Base-by-base conservation (phyloP, 2,329 filamentous ascomycete genomes). In the Ustulina deusta region DNA sequence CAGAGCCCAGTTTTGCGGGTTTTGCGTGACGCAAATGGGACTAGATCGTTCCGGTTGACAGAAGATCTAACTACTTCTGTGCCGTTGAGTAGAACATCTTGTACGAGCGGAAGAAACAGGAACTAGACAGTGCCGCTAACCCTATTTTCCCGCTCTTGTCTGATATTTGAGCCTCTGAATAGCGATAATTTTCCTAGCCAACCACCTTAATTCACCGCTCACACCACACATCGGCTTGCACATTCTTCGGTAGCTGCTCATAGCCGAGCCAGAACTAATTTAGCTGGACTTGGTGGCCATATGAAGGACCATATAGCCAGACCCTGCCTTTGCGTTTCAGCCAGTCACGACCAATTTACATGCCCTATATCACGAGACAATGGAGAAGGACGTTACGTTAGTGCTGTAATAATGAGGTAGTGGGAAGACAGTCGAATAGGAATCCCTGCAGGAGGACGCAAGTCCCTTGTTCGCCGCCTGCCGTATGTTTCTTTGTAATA, bases 261-360 rank as follows among this genome's bases (percentile, higher is more conserved):
- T 56, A 20, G 34, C 20, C 34, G 34, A 60, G 61, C 34, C 40
- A 36, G 32, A 38, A 55, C 48, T 29, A 46, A 22, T 36, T 38
- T 22, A 27, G 20, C 34, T 42, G 42, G 52, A 51, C 32, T 46
- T 25, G 10, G 15, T 36, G 38, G 17, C 29, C 48, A 40, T 68
- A 40, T 61, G 25, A 27, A 56, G 52, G 32, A 25, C 52, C 17
- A 27, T 32, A 36, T 55, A 55, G 32, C 40, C 55, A 29, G 58
- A 27, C 42, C 63, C 57, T 57, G 51, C 10, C 44, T 56, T 61
- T 59, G 64, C 48, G 56, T 67, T 57, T 62, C 61, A 64, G 57
- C 60, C 44, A 62, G 56, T 64, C 27, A 25, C 46, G 27, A 32
- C 46, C 52, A 61, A 61, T 61, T 42, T 49, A 29, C 32, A 52